Evolutionary conservation across 176 grass and related monocot genomes (phyloP).

Genomic region (Bromus sterilis): DNA sequence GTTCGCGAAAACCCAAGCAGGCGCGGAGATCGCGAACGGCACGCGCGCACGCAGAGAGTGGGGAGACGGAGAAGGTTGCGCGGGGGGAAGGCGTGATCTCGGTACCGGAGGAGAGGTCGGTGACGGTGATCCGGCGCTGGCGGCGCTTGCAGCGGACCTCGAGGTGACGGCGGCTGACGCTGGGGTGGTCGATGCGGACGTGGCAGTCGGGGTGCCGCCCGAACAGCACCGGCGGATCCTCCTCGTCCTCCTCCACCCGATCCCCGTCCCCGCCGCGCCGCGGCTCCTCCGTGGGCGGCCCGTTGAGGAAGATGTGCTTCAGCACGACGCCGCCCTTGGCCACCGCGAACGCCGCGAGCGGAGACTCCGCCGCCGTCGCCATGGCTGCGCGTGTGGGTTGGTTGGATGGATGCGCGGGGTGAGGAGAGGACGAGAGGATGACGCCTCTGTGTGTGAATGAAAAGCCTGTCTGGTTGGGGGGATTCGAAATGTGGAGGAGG

Average conservation of each 20-base stretch:
- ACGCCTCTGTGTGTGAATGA: neutral
- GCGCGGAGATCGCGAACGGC: neutral
- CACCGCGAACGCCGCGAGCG: conserved; percentile 70
- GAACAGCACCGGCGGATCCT: conserved; percentile 38
- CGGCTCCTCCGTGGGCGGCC: neutral
- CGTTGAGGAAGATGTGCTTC: conserved; percentile 86
- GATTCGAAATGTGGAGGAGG: conserved; percentile 1
- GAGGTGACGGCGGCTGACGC: conserved; percentile 88
- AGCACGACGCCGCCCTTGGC: conserved; percentile 54
- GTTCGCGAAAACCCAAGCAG: neutral
- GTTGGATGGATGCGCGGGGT: neutral
- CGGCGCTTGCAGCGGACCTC: conserved; percentile 30
- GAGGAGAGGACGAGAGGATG: neutral
- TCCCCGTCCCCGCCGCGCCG: neutral
- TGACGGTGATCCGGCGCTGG: conserved; percentile 47
- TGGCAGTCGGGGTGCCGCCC: conserved; percentile 82
- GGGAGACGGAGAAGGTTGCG: neutral
- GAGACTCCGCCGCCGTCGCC: neutral
- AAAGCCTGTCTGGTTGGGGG: neutral
- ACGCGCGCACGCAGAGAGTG: neutral
- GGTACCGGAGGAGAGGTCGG: conserved; percentile 70
- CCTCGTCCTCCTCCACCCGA: neutral
- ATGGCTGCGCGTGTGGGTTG: neutral
- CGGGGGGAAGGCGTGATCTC: neutral
- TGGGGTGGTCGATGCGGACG: conserved; percentile 80